phyloP scores from a whole-genome alignment of 1,284 basidiomycete genomes.

The Leccinum ambiguum region DNA sequence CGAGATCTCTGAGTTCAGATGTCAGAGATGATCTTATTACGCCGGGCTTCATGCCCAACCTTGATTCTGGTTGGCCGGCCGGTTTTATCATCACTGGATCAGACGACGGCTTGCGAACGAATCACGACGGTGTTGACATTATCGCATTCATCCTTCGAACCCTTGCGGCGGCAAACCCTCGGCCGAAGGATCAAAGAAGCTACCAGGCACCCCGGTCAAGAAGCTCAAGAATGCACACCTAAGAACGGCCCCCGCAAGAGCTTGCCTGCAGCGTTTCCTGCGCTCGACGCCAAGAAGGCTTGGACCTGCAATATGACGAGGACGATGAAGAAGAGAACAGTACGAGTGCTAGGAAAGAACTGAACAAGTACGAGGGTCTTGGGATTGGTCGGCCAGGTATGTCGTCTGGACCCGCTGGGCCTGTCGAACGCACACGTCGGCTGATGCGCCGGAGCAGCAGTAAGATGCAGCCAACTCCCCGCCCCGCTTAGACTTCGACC shows the following conservation, averaged over 20 bases:
- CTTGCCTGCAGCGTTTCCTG: constrained; percentile 65
- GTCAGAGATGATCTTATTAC: no score
- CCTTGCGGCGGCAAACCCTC: no score
- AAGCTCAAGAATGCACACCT: constrained; percentile 51
- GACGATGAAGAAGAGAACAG: constrained; percentile 47
- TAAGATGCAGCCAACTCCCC: constrained; percentile 41
- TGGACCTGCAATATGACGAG: constrained; percentile 30
- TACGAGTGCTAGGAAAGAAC: constrained; percentile 47
- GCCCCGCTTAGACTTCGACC: constrained; percentile 59
- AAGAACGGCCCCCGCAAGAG: constrained; percentile 63
- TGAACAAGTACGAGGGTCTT: constrained; percentile 56
- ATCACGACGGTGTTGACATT: no score
- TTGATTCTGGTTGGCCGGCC: no score
- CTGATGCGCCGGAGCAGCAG: constrained; percentile 70
- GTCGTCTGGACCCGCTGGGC: constrained; percentile 33
- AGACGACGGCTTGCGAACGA: no score
- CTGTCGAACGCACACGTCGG: constrained; percentile 50
- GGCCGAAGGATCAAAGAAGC: no score
- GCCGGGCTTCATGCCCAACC: no score
- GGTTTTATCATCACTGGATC: no score
- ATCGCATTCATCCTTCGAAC: no score
- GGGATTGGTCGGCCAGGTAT: constrained; percentile 61
- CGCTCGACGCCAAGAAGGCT: constrained; percentile 31
- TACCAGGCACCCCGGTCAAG: constrained; percentile 75
- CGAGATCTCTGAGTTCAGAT: background rate